A percentile compares a stretch with the other conserved stretches of the same genome.
Conservation (phyloP, 225 moss, liverwort and hornwort genomes). For the Anthoceros angustus region DNA sequence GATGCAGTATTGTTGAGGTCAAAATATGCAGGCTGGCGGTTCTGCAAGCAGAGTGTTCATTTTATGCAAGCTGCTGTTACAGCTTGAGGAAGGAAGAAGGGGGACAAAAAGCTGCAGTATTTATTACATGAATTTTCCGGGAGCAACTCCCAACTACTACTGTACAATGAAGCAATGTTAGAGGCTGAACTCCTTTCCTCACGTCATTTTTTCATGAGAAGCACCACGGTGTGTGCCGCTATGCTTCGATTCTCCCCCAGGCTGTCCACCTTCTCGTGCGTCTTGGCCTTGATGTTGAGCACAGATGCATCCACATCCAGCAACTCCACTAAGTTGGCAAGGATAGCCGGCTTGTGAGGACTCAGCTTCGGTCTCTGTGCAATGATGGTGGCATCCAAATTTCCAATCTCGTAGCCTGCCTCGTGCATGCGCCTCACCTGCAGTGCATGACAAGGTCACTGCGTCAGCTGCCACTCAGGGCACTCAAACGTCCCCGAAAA, state of each 20-base stretch:
- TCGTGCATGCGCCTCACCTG: conserved; percentile 88
- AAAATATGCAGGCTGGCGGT: too few species aligned
- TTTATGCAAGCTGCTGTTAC: too few species aligned
- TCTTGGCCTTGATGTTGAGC: conserved; percentile 87
- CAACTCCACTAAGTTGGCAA: conserved; percentile 61
- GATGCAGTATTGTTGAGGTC: too few species aligned
- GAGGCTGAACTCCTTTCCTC: too few species aligned
- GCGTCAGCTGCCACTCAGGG: not conserved
- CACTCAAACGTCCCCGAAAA: too few species aligned
- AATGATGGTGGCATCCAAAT: conserved; percentile 88
- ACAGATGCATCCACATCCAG: conserved; percentile 61
- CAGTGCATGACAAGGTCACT: not conserved
- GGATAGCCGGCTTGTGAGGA: conserved; percentile 72
- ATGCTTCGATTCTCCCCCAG: conserved; percentile 82
- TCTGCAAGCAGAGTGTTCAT: too few species aligned
- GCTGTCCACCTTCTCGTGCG: conserved; percentile 95
- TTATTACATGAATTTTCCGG: too few species aligned
- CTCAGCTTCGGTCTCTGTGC: conserved; percentile 89
- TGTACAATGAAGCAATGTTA: not conserved
- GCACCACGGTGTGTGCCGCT: conserved; percentile 89
- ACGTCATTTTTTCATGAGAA: conserved; percentile 46
- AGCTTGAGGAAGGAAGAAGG: too few species aligned
- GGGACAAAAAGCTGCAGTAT: too few species aligned
- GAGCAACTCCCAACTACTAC: not conserved
- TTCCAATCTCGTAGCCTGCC: conserved; percentile 69